Evolutionary conservation across 2,329 filamentous ascomycete species (phyloP), one percentile per base, ranked within the genome.

Genomic region (Juglanconis sp.): DNA sequence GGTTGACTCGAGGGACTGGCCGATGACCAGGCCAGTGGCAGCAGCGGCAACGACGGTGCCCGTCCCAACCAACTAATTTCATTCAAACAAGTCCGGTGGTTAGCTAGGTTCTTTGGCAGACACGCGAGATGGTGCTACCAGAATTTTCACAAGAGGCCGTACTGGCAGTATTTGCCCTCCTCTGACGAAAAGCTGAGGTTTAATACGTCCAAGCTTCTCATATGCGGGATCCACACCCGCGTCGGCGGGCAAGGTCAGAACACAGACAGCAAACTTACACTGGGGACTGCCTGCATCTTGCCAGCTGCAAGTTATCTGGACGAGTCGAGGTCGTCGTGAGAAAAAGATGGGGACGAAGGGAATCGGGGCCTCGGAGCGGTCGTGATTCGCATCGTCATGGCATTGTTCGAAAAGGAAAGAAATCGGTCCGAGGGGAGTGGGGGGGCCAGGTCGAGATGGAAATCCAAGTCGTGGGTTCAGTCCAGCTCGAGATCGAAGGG

Each of bases 1-100:
- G 47, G 38, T 56, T 42, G 61, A 50, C 66, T 83, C 79, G 66
- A 73, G 69, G 49, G 79, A 74, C 71, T 86, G 81, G 66, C 81
- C 83, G 72, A 87, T 85, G 65, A 82, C 81, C 64, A 87, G 74
- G 67, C 84, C 83, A 67, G 77, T 79, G 72, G 82, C 78, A 67
- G 83, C 83, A 69, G 83, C 82, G 74, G 83, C 84, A 71, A 85
- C 80, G 65, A 82, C 83, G 74, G 83, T 83, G 72, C 84, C 82
- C 67, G 83, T 81, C 73, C 83, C 84, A 74, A 86, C 81, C 68
- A 87, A 82, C 84, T 87, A 68, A 46, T 53, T 55, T 17, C 10
- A 49, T 35, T 5, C 2, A 54, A 36, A 32, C 32, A 10, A 17
- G 17, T 2, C 17, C 8, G 30, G 17, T 10, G 34, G 53, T 63